phyloP scores from a whole-genome alignment of 768 basidiomycete genomes.

The Auriscalpium orientale region DNA sequence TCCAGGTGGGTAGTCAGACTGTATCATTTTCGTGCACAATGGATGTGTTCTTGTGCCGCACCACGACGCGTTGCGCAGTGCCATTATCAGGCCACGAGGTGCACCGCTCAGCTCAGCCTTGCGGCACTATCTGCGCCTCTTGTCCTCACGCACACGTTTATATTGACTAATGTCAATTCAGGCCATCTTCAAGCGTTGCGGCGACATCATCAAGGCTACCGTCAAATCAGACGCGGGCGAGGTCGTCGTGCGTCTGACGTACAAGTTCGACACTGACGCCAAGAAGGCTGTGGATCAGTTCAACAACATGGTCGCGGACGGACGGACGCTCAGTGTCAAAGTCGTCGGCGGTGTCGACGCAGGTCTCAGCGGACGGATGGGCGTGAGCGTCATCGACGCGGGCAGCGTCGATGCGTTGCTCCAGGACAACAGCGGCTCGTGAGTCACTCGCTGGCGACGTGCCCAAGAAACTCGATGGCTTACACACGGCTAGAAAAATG shows the following conservation, averaged over 20 bases:
- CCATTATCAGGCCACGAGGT: too few relatives aligned
- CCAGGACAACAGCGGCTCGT: conserved; percentile 11
- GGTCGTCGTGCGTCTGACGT: conserved; percentile 15
- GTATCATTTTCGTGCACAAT: background rate
- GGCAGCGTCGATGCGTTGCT: conserved; percentile 15
- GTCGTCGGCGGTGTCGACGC: conserved; percentile 16
- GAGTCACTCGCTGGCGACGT: background rate
- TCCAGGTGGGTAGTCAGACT: conserved; percentile 5
- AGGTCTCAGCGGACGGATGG: conserved; percentile 13
- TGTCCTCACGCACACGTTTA: too few relatives aligned
- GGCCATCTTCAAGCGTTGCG: conserved; percentile 17
- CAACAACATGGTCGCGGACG: conserved; percentile 15
- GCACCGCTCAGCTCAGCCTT: too few relatives aligned
- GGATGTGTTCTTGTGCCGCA: background rate
- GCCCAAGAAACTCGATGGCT: background rate
- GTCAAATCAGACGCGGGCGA: conserved; percentile 9
- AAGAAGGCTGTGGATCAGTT: conserved; percentile 11
- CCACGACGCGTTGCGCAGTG: background rate
- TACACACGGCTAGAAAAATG: conserved; percentile 9
- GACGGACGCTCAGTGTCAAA: conserved; percentile 13
- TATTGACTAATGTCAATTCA: background rate
- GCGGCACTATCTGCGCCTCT: too few relatives aligned
- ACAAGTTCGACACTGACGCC: conserved; percentile 16
- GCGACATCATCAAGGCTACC: conserved; percentile 13
- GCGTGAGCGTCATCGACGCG: conserved; percentile 8